phyloP scores from a whole-genome alignment of 1,284 basidiomycete species.

The Apiotrichum mycotoxinovorans region DNA sequence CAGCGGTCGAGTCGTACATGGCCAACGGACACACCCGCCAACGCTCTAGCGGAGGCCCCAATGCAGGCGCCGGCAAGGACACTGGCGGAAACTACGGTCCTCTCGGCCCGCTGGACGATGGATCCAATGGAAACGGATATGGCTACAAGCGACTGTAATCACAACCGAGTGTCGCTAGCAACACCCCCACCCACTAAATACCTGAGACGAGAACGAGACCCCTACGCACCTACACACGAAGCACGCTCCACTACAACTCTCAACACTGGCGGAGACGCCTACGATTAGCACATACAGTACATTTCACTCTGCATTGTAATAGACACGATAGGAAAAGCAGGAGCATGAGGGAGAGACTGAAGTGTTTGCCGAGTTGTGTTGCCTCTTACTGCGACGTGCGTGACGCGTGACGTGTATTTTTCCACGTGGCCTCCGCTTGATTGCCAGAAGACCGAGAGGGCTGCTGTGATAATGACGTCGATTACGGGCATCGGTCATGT shows the following conservation, averaged over 20 bases:
- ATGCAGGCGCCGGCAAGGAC: slow-evolving; percentile 14
- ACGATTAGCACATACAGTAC: slow-evolving; percentile 7
- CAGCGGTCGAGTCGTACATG: neutral
- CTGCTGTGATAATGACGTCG: neutral
- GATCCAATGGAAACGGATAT: slow-evolving; percentile 5
- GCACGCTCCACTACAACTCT: neutral
- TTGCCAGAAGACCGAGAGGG: neutral
- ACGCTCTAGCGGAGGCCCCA: slow-evolving; percentile 40
- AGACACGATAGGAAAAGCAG: slow-evolving; percentile 5
- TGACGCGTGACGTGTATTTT: neutral
- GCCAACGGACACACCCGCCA: slow-evolving; percentile 42
- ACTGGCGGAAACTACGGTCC: slow-evolving; percentile 34
- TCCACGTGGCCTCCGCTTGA: neutral
- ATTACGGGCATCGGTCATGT: neutral
- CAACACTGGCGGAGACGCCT: neutral
- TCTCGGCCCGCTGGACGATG: slow-evolving; percentile 39
- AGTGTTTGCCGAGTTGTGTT: neutral
- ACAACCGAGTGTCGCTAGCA: too few relatives aligned
- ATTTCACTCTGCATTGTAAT: slow-evolving; percentile 20
- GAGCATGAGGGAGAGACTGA: neutral
- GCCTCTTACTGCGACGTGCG: neutral
- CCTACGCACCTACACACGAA: neutral
- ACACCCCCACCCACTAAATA: neutral
- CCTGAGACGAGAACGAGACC: neutral
- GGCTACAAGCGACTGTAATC: neutral